phyloP scores from a whole-genome alignment of 2,329 filamentous ascomycete genomes.

The Pyricularia sp. region DNA sequence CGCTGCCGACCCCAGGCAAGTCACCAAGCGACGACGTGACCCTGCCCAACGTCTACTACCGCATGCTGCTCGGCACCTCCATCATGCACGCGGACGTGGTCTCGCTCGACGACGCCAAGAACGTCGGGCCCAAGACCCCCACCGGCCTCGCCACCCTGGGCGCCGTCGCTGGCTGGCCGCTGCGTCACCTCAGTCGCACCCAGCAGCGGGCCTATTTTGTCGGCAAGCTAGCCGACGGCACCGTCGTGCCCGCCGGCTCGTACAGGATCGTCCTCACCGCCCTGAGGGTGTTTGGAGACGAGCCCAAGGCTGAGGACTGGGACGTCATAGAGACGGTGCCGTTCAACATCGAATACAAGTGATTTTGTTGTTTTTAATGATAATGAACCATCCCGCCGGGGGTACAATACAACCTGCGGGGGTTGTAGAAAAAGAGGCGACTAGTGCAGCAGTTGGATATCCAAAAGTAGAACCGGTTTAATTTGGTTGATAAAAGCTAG shows the following conservation, averaged over 20 bases:
- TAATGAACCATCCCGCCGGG: no score
- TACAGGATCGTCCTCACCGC: conserved; percentile 18
- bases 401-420: neutral
- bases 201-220: conserved; percentile 1
- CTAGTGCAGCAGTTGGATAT: neutral
- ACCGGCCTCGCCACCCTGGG: conserved; percentile 33
- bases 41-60: conserved; percentile 15
- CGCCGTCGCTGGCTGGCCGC: conserved; percentile 19
- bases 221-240: conserved; percentile 17
- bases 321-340: conserved; percentile 14
- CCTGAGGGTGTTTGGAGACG: conserved; percentile 18
- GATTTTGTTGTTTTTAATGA: neutral
- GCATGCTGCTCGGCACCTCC: conserved; percentile 35
- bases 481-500: neutral
- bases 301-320: conserved; percentile 14
- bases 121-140: conserved; percentile 13
- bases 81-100: conserved; percentile 36
- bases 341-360: conserved; percentile 8
- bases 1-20: conserved; percentile 27
- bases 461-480: neutral
- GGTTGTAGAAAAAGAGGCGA: neutral
- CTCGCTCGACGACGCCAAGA: conserved; percentile 21
- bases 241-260: conserved; percentile 15
- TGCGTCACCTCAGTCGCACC: neutral
- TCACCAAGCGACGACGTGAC: conserved; percentile 23